These are phyloP conservation scores for Syzygium aqueum DNA, from an alignment of 345 rosid species.

Conservation along the genomic window DNA sequence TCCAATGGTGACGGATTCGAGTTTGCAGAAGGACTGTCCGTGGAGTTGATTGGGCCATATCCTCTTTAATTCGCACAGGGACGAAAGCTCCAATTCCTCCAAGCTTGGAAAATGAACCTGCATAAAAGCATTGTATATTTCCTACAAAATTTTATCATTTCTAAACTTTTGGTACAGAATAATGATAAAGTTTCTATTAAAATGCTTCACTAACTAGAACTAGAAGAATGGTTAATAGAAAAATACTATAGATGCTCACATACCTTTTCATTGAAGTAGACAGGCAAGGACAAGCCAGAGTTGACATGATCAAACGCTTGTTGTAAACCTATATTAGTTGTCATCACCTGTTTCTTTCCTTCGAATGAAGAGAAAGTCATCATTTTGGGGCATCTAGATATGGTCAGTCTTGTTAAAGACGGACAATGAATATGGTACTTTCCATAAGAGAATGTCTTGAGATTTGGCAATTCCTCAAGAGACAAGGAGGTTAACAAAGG, in stretches of 20 bases:
- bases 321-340: not conserved
- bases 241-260: not conserved
- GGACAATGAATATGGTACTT: not conserved
- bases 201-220: not conserved
- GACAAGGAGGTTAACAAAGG: not conserved
- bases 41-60: not conserved
- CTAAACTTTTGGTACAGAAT: not conserved
- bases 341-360: not conserved
- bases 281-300: not conserved
- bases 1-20: too few relatives aligned
- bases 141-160: too few relatives aligned
- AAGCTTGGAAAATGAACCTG: not conserved
- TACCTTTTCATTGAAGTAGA: not conserved
- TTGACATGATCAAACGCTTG: not conserved
- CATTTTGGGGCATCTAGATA: not conserved
- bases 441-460: not conserved
- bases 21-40: too few relatives aligned
- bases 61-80: not conserved
- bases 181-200: not conserved
- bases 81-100: not conserved
- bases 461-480: not conserved
- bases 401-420: not conserved
- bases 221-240: not conserved
- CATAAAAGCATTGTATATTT: too few relatives aligned
- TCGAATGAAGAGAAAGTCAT: not conserved